phyloP scores from a whole-genome alignment of 352 stramenopile genomes.

The Phytopythium kandeliae region DNA sequence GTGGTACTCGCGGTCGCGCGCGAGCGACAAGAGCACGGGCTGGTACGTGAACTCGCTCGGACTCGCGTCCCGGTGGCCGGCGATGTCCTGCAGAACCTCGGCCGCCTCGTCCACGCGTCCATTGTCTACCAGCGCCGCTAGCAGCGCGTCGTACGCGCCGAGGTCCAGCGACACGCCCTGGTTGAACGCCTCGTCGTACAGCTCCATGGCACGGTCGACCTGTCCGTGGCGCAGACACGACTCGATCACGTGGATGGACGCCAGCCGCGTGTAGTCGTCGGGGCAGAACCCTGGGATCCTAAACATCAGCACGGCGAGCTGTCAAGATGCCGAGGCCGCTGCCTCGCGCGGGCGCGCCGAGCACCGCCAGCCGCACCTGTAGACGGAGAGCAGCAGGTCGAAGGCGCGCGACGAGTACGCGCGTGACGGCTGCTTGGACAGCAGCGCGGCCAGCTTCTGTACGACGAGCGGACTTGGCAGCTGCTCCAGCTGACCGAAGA shows the following conservation, averaged over 20 bases:
- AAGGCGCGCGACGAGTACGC: constrained; percentile 19
- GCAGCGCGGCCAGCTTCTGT: constrained; percentile 44
- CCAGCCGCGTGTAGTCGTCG: constrained; percentile 57
- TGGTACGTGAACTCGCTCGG: constrained; percentile 40
- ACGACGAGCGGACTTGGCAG: constrained; percentile 21
- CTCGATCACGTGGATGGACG: constrained; percentile 67
- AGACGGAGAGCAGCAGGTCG: constrained; percentile 38
- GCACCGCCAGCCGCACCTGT: constrained; percentile 9
- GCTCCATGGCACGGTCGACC: constrained; percentile 54
- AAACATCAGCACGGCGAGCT: neutral
- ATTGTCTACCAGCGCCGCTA: constrained; percentile 34
- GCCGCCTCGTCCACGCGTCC: constrained; percentile 43
- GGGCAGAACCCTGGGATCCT: constrained; percentile 25
- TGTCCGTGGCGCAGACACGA: constrained; percentile 46
- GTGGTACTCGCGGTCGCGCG: constrained; percentile 33
- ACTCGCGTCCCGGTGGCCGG: constrained; percentile 32
- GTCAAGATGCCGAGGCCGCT: too few species aligned
- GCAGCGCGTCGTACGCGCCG: constrained; percentile 42
- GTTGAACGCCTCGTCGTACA: constrained; percentile 58
- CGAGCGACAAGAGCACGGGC: constrained; percentile 36
- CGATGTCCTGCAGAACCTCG: constrained; percentile 45
- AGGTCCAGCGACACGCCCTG: constrained; percentile 51
- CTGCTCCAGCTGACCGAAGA: constrained; percentile 30
- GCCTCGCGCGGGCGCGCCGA: too few species aligned
- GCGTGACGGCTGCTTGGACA: constrained; percentile 36